Conservation (phyloP, 1,284 basidiomycete genomes). For the Ganoderma resinaceum region DNA sequence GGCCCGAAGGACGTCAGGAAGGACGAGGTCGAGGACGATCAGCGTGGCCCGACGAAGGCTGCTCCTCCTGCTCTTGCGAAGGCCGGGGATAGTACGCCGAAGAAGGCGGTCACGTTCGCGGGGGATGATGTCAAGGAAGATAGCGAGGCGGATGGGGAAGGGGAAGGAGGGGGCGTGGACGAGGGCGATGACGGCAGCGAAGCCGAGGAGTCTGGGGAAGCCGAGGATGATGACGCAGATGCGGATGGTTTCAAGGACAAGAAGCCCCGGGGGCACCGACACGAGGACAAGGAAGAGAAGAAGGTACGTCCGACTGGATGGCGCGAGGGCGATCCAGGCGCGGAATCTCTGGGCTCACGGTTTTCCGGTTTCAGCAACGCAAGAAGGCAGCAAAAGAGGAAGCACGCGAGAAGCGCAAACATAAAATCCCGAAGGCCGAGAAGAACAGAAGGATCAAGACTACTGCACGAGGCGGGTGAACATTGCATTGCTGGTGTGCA, state of each 20-base stretch:
- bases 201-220: slow-evolving; percentile 35
- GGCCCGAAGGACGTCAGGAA: slow-evolving; percentile 37
- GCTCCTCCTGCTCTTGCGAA: slow-evolving; percentile 23
- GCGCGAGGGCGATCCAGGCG: slow-evolving; percentile 18
- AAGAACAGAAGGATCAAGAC: slow-evolving; percentile 87
- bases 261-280: slow-evolving; percentile 82
- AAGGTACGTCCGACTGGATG: slow-evolving; percentile 61
- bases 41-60: neutral
- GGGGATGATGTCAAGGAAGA: slow-evolving; percentile 30
- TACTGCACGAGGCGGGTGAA: slow-evolving; percentile 39
- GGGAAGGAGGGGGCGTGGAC: slow-evolving; percentile 39
- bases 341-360: slow-evolving; percentile 4
- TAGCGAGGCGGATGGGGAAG: slow-evolving; percentile 32
- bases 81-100: slow-evolving; percentile 21
- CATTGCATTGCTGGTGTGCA: neutral
- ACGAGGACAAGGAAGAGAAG: slow-evolving; percentile 92
- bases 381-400: slow-evolving; percentile 90
- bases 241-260: slow-evolving; percentile 53
- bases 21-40: neutral
- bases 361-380: slow-evolving; percentile 66
- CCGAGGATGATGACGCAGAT: slow-evolving; percentile 45
- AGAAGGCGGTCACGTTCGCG: slow-evolving; percentile 31
- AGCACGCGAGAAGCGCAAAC: slow-evolving; percentile 86
- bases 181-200: neutral
- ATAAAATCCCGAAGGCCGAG: slow-evolving; percentile 94